Percentiles rank a stretch among this genome's conserved stretches.
phyloP scores from a whole-genome alignment of 2,329 filamentous ascomycete genomes.

The Fusarium concolor region DNA sequence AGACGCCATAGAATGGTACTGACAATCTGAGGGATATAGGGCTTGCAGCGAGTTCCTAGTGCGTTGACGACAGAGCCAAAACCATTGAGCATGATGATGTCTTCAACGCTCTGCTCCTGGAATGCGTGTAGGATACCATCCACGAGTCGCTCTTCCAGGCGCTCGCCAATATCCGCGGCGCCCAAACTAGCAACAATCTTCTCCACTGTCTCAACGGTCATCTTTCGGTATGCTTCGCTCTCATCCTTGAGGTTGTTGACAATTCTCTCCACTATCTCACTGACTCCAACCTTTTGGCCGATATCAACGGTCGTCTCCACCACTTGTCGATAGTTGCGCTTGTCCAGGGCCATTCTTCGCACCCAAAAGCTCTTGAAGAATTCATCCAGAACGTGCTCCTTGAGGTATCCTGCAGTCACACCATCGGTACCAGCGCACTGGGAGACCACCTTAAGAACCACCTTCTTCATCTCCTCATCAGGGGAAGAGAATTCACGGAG shows the following conservation, averaged over 20 bases:
- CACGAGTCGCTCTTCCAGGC: slow-evolving; percentile 91
- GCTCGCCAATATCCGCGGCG: slow-evolving; percentile 91
- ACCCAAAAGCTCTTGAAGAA: slow-evolving; percentile 99
- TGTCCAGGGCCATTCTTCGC: slow-evolving; percentile 93
- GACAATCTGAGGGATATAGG: slow-evolving; percentile 96
- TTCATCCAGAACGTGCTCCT: slow-evolving; percentile 92
- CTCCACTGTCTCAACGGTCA: slow-evolving; percentile 98
- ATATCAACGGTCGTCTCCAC: slow-evolving; percentile 98
- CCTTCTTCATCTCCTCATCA: slow-evolving; percentile 99
- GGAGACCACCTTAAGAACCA: slow-evolving; percentile 95
- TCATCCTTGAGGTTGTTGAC: slow-evolving; percentile 98
- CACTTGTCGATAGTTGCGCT: slow-evolving; percentile 96
- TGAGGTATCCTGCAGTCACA: slow-evolving; percentile 93
- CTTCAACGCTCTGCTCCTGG: slow-evolving; percentile 97
- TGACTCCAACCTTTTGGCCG: slow-evolving; percentile 96
- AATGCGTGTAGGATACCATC: slow-evolving; percentile 96
- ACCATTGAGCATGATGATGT: slow-evolving; percentile 94
- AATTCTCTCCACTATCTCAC: slow-evolving; percentile 92
- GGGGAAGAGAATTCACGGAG: slow-evolving; percentile 95
- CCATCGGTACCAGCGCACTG: slow-evolving; percentile 95
- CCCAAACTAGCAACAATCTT: slow-evolving; percentile 94
- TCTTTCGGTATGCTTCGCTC: slow-evolving; percentile 97
- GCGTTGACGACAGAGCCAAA: slow-evolving; percentile 98
- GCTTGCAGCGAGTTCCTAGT: slow-evolving; percentile 91
- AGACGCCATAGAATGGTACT: slow-evolving; percentile 95